Percentiles rank a stretch among this genome's conserved stretches.
These are phyloP conservation scores for Ascodesmis nigricans DNA, from an alignment of 495 filamentous ascomycete species.

Conservation along the genomic window DNA sequence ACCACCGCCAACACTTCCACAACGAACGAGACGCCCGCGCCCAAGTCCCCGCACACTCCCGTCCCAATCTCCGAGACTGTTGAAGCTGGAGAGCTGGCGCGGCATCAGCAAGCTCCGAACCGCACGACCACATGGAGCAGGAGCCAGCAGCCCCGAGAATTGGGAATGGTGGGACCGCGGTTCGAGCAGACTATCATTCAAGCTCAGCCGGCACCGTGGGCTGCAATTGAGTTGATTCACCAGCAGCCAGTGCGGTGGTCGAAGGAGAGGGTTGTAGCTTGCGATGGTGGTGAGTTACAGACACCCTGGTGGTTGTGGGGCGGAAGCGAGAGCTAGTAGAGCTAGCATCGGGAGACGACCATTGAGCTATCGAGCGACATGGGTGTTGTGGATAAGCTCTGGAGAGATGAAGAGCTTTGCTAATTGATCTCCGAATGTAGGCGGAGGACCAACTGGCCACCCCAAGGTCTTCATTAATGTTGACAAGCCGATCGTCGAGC, in stretches of 20 bases:
- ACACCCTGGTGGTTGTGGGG: no score
- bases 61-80: slow-evolving; percentile 32
- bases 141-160: slow-evolving; percentile 54
- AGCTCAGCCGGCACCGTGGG: slow-evolving; percentile 66
- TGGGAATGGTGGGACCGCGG: slow-evolving; percentile 76
- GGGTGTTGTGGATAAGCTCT: no score
- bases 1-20: slow-evolving; percentile 31
- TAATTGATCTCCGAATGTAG: no score
- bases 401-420: no score
- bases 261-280: slow-evolving; percentile 55
- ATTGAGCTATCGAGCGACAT: no score
- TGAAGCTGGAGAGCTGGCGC: slow-evolving; percentile 36
- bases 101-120: slow-evolving; percentile 68
- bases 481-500: slow-evolving; percentile 82
- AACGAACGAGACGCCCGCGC: slow-evolving; percentile 35
- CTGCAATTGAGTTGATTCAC: slow-evolving; percentile 91
- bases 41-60: slow-evolving; percentile 14
- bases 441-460: slow-evolving; percentile 78
- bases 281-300: slow-evolving; percentile 43
- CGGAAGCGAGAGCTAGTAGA: no score
- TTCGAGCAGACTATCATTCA: slow-evolving; percentile 94
- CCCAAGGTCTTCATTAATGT: slow-evolving; percentile 91
- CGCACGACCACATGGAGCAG: slow-evolving; percentile 54
- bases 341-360: no score
- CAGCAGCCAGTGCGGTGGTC: slow-evolving; percentile 85